Conservation (phyloP, 495 filamentous ascomycete genomes). For the Xylaria sp. region DNA sequence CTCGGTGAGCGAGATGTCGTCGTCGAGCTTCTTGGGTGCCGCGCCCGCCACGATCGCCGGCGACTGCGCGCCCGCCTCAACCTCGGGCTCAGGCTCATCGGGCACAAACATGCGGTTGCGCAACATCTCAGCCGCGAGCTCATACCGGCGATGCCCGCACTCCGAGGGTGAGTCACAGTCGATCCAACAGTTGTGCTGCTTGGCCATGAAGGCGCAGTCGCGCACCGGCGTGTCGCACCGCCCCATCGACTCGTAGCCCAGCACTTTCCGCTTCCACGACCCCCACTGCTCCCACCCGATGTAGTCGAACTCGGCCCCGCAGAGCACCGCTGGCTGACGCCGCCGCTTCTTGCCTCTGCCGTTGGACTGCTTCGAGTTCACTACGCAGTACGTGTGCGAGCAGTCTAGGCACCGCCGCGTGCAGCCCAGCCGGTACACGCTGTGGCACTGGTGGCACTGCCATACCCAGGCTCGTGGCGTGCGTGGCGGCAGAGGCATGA, state of each 20-base stretch:
- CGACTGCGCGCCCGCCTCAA: conserved; percentile 21
- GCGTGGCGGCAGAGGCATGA: conserved; percentile 38
- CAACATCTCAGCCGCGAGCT: conserved; percentile 29
- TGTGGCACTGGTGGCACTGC: conserved; percentile 52
- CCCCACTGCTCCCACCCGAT: conserved; percentile 50
- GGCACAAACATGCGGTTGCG: conserved; percentile 17
- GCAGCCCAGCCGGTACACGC: conserved; percentile 47
- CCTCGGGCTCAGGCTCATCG: conserved; percentile 3
- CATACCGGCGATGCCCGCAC: conserved; percentile 44
- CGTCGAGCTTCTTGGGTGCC: conserved; percentile 21
- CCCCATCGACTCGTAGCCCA: conserved; percentile 30
- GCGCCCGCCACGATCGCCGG: conserved; percentile 13
- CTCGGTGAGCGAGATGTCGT: conserved; percentile 20
- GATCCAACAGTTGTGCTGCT: conserved; percentile 45
- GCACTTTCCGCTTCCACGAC: conserved; percentile 45
- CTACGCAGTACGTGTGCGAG: conserved; percentile 50
- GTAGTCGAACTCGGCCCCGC: conserved; percentile 52
- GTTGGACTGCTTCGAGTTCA: conserved; percentile 2
- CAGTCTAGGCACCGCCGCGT: conserved; percentile 56
- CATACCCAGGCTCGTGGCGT: conserved; percentile 51
- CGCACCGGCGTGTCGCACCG: conserved; percentile 23
- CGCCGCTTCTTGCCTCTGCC: conserved; percentile 30
- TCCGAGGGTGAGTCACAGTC: conserved; percentile 56
- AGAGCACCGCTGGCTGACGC: conserved; percentile 26
- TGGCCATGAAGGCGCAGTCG: conserved; percentile 36